These are phyloP conservation scores for Paramecium sonneborni DNA, from an alignment of 73 alveolate species.

Conservation along the genomic window DNA sequence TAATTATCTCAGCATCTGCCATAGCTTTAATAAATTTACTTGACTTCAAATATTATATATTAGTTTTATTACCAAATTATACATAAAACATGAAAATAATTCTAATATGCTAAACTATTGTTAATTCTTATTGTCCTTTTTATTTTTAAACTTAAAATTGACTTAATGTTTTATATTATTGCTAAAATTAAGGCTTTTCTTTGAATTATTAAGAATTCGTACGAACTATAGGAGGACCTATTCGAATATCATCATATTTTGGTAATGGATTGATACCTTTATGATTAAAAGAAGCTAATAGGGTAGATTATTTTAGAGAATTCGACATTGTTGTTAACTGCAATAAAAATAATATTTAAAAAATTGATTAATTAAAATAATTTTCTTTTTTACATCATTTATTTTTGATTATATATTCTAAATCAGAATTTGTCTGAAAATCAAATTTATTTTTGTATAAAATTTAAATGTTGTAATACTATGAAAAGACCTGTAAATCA, in stretches of 20 bases:
- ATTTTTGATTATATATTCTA: not conserved
- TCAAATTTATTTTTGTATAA: too few species aligned
- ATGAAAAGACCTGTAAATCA: too few species aligned
- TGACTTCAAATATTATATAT: slow-evolving; percentile 42
- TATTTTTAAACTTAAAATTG: not conserved
- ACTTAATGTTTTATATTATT: not conserved
- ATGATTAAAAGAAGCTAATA: not conserved
- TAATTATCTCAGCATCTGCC: slow-evolving; percentile 36
- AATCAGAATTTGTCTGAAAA: too few species aligned
- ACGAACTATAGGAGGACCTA: not conserved
- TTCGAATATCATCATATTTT: not conserved
- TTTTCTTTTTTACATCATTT: not conserved
- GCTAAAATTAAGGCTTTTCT: not conserved
- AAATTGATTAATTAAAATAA: not conserved
- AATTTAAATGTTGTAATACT: too few species aligned
- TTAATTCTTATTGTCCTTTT: not conserved
- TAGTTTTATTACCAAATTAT: slow-evolving; percentile 56
- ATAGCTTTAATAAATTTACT: slow-evolving; percentile 51
- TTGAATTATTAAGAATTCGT: not conserved
- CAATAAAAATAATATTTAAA: not conserved
- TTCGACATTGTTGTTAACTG: not conserved
- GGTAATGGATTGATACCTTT: not conserved
- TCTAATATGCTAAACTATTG: not conserved
- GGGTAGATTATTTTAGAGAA: not conserved
- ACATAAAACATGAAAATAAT: slow-evolving; percentile 49